Base-by-base conservation (phyloP, 441 rosid species). In the Brassica hybrid region DNA sequence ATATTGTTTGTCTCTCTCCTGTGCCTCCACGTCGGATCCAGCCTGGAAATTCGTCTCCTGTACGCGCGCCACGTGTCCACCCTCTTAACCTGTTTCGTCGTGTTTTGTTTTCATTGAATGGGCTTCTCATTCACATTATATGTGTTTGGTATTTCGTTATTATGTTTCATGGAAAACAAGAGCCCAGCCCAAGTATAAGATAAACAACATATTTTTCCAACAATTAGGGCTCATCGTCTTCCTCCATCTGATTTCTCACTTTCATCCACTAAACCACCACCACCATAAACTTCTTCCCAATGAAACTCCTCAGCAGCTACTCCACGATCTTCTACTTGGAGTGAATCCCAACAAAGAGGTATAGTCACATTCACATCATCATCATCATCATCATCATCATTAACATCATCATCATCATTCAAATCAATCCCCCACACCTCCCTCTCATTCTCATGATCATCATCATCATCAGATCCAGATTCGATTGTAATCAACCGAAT, bases 211-310 rank as follows among this genome's bases (percentile, higher is more conserved):
- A 25, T 25, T 25, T 25, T 25, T 4, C 27, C 27, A 4, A 25
- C 27, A 25, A 25, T 25, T 25, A 25, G 27, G 27, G 27, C 27
- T 25, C 27, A 25, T 25, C 27, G 27, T 25, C 27, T 25, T 25
- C 27, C 27, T 25, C 27, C 27, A 25, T 25, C 27, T 25, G 27
- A 30, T 30, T n/a, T 43, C 50, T 43, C 50, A 14, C 50, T 43
- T 43, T 43, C 50, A n/a, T n/a, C n/a, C n/a, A n/a, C n/a, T n/a
- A n/a, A n/a, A 43, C 11, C 50, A 12, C 11, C 50, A 1, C 65
- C 82, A 79, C 65, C 82, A 80, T 90, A 92, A 25, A 94, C 92
- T 83, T 94, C 97, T 81, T 91, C 99, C 99, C 99, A 94, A 81
- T 93, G 97, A 32, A 91, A 93, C 54, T 93, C 94, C 75, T 91